Base-by-base conservation (phyloP, 1,284 basidiomycete genomes). In the Pseudozyma sp. region DNA sequence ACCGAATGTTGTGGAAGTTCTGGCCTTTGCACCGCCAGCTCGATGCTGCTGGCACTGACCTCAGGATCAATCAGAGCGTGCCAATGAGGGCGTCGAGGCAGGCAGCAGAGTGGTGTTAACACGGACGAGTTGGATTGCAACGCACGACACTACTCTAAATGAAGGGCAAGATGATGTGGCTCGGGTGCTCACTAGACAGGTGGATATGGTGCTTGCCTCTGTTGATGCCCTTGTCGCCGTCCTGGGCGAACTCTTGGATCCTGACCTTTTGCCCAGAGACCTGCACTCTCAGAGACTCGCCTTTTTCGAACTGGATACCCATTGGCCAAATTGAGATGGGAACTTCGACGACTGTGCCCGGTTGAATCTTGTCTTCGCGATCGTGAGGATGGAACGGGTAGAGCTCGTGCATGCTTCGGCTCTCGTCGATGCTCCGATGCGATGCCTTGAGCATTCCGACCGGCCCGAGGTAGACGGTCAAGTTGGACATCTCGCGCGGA, bases 361-460 rank as follows among this genome's bases (percentile, higher is more conserved):
- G 40, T 13, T 13, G 16, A 16, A 58, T 35, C 39, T 43, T 42
- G 13, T 51, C 17, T 19, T 59, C 42, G 17, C 33, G 17, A 19
- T 51, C 56, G 35, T 59, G 49, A 4, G 56, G 56, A 30, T 59
- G 56, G 49, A 51, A 59, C 4, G 56, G 56, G 10, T 45, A 52
- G 33, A 35, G 34, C 40, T 24, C 17, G 40, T 51, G 48, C 56
- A 51, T 44, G 31, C 31, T 33, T 30, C 31, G 30, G 7, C 24
- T 35, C 48, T 58, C 56, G 30, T 58, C 54, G 31, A 49, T 47
- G 34, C 8, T 19, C 5, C 54, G 35, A 11, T 49, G 54, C 9
- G 54, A 57, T n/a, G 54, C 54, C n/a, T 34, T 40, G 37, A 57
- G 19, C 54, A 49, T 42, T 8, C 54, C 54, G 3, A 43, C 37